A percentile compares a stretch with the other conserved stretches of the same genome.
phyloP scores from a whole-genome alignment of 2,329 filamentous ascomycete genomes.

The Xylariaceae sp. region DNA sequence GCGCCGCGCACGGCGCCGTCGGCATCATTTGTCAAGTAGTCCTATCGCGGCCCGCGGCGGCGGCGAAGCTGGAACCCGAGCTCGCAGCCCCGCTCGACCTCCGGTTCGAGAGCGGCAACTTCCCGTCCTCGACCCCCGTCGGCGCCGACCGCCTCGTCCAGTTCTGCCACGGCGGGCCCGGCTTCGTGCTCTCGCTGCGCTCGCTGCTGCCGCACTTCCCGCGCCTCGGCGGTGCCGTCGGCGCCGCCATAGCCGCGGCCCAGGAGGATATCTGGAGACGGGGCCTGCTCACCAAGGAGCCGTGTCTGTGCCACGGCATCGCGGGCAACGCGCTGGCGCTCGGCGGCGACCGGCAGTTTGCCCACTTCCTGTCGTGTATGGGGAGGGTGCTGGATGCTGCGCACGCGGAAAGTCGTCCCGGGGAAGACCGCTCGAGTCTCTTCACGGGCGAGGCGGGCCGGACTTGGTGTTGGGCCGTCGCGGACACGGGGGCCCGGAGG shows the following conservation, averaged over 20 bases:
- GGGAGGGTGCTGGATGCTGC: slow-evolving; percentile 13
- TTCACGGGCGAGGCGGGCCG: slow-evolving; percentile 36
- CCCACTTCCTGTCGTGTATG: slow-evolving; percentile 33
- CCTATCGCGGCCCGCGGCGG: slow-evolving; percentile 57
- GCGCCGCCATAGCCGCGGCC: slow-evolving; percentile 46
- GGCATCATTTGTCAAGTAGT: slow-evolving; percentile 73
- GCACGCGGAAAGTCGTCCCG: slow-evolving; percentile 1
- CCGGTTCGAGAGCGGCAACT: slow-evolving; percentile 66
- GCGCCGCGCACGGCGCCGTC: slow-evolving; percentile 68
- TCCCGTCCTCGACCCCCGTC: slow-evolving; percentile 55
- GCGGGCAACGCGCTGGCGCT: slow-evolving; percentile 61
- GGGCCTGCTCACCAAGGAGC: slow-evolving; percentile 64
- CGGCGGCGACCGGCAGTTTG: slow-evolving; percentile 16
- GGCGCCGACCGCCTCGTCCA: slow-evolving; percentile 52
- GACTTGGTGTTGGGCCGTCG: slow-evolving; percentile 35
- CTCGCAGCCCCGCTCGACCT: slow-evolving; percentile 59
- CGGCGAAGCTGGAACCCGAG: slow-evolving; percentile 54
- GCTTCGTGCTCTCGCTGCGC: slow-evolving; percentile 60
- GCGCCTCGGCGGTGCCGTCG: slow-evolving; percentile 37
- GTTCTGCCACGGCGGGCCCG: slow-evolving; percentile 69
- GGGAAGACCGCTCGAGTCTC: slow-evolving; percentile 22
- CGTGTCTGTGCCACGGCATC: slow-evolving; percentile 68
- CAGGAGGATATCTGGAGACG: slow-evolving; percentile 57
- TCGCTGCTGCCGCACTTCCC: slow-evolving; percentile 61
- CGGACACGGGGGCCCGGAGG: slow-evolving; percentile 15